phyloP scores from a whole-genome alignment of 371 early-diverging fungal species.

The Fennellomyces sp. region DNA sequence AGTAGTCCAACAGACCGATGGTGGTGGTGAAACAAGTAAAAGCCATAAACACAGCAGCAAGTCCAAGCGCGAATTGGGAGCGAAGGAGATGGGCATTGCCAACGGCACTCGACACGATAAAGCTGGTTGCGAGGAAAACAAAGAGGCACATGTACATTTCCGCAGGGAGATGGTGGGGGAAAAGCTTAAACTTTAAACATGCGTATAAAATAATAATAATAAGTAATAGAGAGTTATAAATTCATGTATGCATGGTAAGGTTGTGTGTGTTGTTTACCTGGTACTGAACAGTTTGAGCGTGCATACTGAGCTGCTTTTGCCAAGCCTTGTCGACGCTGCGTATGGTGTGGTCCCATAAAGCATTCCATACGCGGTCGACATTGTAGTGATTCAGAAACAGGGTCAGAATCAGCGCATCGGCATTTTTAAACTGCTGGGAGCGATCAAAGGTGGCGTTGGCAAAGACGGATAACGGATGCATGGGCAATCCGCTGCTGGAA shows the following conservation, averaged over 20 bases:
- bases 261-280: conserved; percentile 21
- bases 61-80: conserved; percentile 71
- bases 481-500: conserved; percentile 38
- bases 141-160: conserved; percentile 31
- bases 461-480: conserved; percentile 56
- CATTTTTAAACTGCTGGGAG: conserved; percentile 29
- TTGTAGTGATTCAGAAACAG: conserved; percentile 23
- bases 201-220: not conserved
- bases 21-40: conserved; percentile 31
- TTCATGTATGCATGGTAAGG: not conserved
- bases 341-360: conserved; percentile 33
- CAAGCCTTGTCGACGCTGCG: conserved; percentile 15
- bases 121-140: conserved; percentile 57
- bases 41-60: conserved; percentile 57
- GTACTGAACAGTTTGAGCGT: conserved; percentile 26
- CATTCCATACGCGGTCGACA: conserved; percentile 47
- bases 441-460: conserved; percentile 46
- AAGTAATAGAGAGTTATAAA: not conserved
- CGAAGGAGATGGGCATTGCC: conserved; percentile 69
- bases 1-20: conserved; percentile 22
- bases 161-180: conserved; percentile 13
- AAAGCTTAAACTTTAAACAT: conserved; percentile 17
- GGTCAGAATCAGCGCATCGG: conserved; percentile 53
- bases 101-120: conserved; percentile 64
- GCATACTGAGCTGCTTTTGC: conserved; percentile 19